A percentile compares a stretch with the other conserved stretches of the same genome.
These are phyloP conservation scores for Talaromyces sp. DNA, from an alignment of 2,329 filamentous ascomycete genomes.

Conservation along the genomic window DNA sequence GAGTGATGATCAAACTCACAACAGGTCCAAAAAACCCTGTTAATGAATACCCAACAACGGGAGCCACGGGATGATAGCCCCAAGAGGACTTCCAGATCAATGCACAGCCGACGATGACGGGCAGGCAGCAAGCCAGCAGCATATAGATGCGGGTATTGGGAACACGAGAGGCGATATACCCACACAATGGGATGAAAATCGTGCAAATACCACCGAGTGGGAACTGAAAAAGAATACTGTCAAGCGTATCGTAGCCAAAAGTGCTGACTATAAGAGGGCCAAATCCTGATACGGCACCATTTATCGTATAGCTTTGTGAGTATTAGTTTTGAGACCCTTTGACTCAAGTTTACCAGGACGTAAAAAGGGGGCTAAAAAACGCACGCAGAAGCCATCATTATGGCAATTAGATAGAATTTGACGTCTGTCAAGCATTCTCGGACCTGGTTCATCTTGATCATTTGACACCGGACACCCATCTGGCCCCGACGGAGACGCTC, in stretches of 20 bases:
- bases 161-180: constrained; percentile 56
- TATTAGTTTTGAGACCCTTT: not conserved
- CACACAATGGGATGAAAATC: constrained; percentile 59
- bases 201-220: constrained; percentile 65
- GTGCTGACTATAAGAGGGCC: constrained; percentile 67
- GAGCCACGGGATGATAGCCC: constrained; percentile 59
- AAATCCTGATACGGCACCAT: constrained; percentile 65
- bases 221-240: constrained; percentile 68
- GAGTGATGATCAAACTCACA: constrained; percentile 54
- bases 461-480: constrained; percentile 57
- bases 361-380: constrained; percentile 12
- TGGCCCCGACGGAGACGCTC: constrained; percentile 58
- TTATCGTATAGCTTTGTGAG: constrained; percentile 54
- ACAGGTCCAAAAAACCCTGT: constrained; percentile 69
- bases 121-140: constrained; percentile 61
- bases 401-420: constrained; percentile 58
- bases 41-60: constrained; percentile 65
- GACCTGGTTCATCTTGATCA: constrained; percentile 55
- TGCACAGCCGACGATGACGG: constrained; percentile 66
- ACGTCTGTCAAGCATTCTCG: constrained; percentile 53
- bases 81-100: constrained; percentile 67
- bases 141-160: constrained; percentile 60
- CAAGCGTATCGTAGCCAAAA: constrained; percentile 59
- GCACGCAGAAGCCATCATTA: constrained; percentile 63
- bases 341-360: not conserved